Evolutionary conservation across 2,329 filamentous ascomycete species (phyloP), one percentile per base, ranked within the genome.

Genomic region (Penicillium palitans): DNA sequence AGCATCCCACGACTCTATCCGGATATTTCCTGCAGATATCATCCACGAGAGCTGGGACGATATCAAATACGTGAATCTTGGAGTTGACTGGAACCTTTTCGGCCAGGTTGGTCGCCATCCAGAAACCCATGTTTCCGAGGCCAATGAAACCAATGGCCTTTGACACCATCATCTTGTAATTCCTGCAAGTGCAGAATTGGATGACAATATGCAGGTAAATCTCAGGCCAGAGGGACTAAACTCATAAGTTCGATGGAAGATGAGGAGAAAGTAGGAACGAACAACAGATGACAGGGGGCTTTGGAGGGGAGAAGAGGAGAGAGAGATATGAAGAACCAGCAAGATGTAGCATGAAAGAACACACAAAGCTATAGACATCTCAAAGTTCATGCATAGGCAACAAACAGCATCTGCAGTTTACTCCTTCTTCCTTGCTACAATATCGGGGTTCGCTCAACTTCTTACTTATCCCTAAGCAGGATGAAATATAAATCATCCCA

Each of bases 91-190:
- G 48, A 7, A 62, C 33, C 25, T 61, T 62, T 3, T 51, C 24
- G 5, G 55, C 52, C 24, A 62, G n/a, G 27, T 58, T 48, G 3
- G 12, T 33, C 31, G 44, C 60, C 60, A 62, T 62, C 39, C 44
- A 49, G 25, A 47, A 55, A 6, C 60, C 60, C 60, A 62, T 62
- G 35, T 52, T 55, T 6, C 58, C 60, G 3, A 61, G 58, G 24
- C 60, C 60, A 42, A 61, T 56, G 27, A 61, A 61, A 4, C 60
- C 60, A 68, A 58, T 39, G 6, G 17, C 24, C 33, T 50, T 50
- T 39, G 19, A 12, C 25, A 19, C 6, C 47, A 13, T 27, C 17
- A 39, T 50, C 6, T 50, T 27, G 21, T 7, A 2, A n/a, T 27
- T 50, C 4, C 33, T 19, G 21, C 13, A 5, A 9, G 3, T 40